These are phyloP conservation scores for Saccharomyces hybrid DNA, from an alignment of 1,139 yeast species.

Conservation along the genomic window DNA sequence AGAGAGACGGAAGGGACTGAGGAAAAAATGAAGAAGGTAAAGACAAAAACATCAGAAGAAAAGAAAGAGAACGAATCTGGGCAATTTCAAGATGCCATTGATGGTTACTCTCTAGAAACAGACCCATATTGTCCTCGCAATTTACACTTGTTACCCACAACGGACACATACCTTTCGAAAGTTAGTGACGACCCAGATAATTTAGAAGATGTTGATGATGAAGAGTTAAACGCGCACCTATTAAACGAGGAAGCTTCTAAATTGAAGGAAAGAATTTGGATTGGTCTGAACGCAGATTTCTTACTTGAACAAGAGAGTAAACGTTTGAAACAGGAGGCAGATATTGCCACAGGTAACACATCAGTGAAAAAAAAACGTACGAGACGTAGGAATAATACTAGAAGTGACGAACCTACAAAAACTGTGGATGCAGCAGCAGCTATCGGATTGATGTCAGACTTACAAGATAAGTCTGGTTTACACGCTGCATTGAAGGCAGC, in stretches of 20 bases:
- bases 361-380: constrained; percentile 42
- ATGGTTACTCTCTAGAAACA: constrained; percentile 30
- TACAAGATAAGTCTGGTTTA: constrained; percentile 28
- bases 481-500: constrained; percentile 31
- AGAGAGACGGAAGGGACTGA: constrained; percentile 11
- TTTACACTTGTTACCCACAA: constrained; percentile 47
- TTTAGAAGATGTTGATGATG: constrained; percentile 76
- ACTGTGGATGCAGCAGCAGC: constrained; percentile 12
- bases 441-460: constrained; percentile 15
- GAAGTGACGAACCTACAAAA: constrained; percentile 6
- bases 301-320: constrained; percentile 79
- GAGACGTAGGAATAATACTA: constrained; percentile 19
- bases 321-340: constrained; percentile 78
- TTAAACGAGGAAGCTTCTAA: constrained; percentile 60
- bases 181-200: constrained; percentile 55
- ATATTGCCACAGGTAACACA: constrained; percentile 69
- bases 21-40: constrained; percentile 6
- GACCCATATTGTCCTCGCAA: constrained; percentile 49
- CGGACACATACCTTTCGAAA: constrained; percentile 44
- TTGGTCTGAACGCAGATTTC: constrained; percentile 79
- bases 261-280: constrained; percentile 77
- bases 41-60: constrained; percentile 8
- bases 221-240: constrained; percentile 54
- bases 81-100: constrained; percentile 25
- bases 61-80: constrained; percentile 11